Evolutionary conservation across 148 eudicot species (phyloP).

Genomic region (Rhododendron williamsianum): DNA sequence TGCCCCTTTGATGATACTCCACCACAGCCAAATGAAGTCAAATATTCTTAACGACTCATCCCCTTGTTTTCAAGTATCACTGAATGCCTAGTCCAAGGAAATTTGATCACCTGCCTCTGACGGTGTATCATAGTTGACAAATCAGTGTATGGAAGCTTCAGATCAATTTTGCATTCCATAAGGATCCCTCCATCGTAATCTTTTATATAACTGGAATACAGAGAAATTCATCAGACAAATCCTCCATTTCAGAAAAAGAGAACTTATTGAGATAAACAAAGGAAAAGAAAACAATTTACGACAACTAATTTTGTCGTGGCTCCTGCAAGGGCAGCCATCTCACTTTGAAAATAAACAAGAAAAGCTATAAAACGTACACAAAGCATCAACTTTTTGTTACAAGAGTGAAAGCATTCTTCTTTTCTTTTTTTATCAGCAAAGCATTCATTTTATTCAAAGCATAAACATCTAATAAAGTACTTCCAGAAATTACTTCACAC

Average conservation of each 20-base stretch:
- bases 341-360: background rate
- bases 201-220: conserved; percentile 67
- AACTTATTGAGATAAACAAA: background rate
- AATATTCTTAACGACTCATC: background rate
- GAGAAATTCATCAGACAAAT: background rate
- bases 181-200: conserved; percentile 98
- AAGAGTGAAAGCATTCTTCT: background rate
- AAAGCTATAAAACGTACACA: background rate
- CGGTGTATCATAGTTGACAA: conserved; percentile 87
- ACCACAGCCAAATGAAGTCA: background rate
- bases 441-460: background rate
- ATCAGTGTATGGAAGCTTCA: conserved; percentile 96
- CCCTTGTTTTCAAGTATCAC: background rate
- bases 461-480: background rate
- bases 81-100: background rate
- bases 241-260: background rate
- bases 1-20: background rate
- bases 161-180: conserved; percentile 96
- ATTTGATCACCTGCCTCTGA: conserved; percentile 68
- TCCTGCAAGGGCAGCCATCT: background rate
- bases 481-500: background rate
- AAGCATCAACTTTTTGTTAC: background rate
- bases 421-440: background rate
- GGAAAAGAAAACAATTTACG: background rate
- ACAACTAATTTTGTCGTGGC: background rate